These are phyloP conservation scores for Fragilaria radians DNA, from an alignment of 108 stramenopile genomes.

Conservation along the genomic window DNA sequence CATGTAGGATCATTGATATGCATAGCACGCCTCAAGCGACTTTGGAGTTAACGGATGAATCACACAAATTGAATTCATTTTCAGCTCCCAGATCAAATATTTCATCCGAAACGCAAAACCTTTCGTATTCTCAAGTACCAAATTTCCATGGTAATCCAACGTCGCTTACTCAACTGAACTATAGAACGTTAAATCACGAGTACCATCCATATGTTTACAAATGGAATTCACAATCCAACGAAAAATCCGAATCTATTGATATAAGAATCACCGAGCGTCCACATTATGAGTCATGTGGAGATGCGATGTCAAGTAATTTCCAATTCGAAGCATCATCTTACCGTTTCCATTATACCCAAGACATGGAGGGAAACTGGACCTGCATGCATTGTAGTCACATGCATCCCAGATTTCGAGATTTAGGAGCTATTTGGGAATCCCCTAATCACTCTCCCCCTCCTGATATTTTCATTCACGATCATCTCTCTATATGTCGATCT, in stretches of 20 bases:
- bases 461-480: slow-evolving; percentile 37
- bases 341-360: slow-evolving; percentile 41
- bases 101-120: too few relatives aligned
- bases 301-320: background rate
- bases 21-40: background rate
- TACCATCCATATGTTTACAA: background rate
- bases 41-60: background rate
- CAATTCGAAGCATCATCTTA: background rate
- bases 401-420: slow-evolving; percentile 32
- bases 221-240: background rate
- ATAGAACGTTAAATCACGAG: background rate
- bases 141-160: background rate
- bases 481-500: slow-evolving; percentile 41
- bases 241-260: background rate
- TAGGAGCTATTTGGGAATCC: slow-evolving; percentile 35
- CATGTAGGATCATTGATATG: background rate
- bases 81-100: too few relatives aligned
- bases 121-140: too few relatives aligned
- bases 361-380: slow-evolving; percentile 30
- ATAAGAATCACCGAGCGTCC: background rate
- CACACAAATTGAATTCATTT: too few relatives aligned
- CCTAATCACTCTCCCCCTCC: slow-evolving; percentile 32
- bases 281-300: background rate
- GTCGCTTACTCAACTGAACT: background rate
- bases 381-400: slow-evolving; percentile 45